Base-by-base conservation (phyloP, 129 eudicot species). In the Solidago caesia region DNA sequence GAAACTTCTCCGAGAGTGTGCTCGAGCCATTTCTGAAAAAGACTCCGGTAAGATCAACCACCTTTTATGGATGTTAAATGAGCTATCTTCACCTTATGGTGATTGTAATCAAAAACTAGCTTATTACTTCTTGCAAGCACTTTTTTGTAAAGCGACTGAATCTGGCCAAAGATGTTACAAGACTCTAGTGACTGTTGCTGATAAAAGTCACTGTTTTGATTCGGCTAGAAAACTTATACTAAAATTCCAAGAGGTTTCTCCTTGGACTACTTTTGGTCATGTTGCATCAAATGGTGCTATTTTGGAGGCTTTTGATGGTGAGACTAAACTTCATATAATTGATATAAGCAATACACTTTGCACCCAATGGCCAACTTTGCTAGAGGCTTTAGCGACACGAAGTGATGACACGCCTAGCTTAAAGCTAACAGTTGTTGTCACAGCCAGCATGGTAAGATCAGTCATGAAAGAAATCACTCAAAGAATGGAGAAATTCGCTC, bases 191-290 rank as follows among this genome's bases (percentile, higher is more conserved):
- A 73, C 87, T 2, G 87, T 82, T 3, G 87, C 91, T 2, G 96
- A 89, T 43, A 88, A 84, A 60, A 87, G 85, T 61, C 89, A 86
- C 68, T 87, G 88, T 15, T 92, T 92, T 61, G 96, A 92, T 69
- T 75, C 86, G 0, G 80, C 87, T 1, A 80, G 93, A 71, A 92
- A 84, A 68, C 74, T 92, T 45, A 85, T 89, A 43, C 82, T 92
- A 8, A 89, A 84, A 61, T 92, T 92, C 68, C 97, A 92, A 75
- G 97, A 92, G 70, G 97, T 87, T 13, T 89, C 94, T 69, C 97
- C 97, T 26, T 92, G 97, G 97, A 85, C 89, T 26, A 89, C 91
- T 66, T 92, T 92, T 79, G 97, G 97, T 57, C 97, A 92, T 86
- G 97, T 89, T 8, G 93, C 97, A 16, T 92, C 93, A 25, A 92